These are phyloP conservation scores for Theobroma grandiflorum DNA, from an alignment of 441 rosid species.

Conservation along the genomic window DNA sequence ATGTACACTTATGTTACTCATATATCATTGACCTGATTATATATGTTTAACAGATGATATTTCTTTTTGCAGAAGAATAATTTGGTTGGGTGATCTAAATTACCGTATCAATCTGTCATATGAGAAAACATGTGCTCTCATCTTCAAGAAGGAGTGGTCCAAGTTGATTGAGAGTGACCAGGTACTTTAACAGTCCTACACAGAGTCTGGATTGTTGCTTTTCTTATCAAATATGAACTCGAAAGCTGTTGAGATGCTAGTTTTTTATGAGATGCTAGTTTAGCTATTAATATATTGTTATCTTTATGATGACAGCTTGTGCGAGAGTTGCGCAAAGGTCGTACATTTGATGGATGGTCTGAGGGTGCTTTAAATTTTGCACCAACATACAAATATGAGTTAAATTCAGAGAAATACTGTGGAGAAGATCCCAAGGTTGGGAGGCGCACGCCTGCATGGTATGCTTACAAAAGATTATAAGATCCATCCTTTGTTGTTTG, in stretches of 20 bases:
- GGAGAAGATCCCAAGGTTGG: conserved; percentile 82
- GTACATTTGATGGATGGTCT: conserved; percentile 86
- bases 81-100: conserved; percentile 97
- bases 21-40: background rate
- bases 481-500: background rate
- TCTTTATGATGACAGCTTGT: conserved; percentile 62
- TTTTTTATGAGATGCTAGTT: background rate
- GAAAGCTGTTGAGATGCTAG: conserved; percentile 17
- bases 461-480: conserved; percentile 33
- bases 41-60: conserved; percentile 11
- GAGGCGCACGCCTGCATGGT: conserved; percentile 94
- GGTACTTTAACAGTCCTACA: conserved; percentile 48
- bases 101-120: conserved; percentile 86
- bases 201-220: background rate
- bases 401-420: conserved; percentile 70
- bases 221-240: conserved; percentile 7
- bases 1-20: background rate
- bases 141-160: conserved; percentile 76
- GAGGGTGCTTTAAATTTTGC: conserved; percentile 78
- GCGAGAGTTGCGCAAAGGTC: conserved; percentile 72
- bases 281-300: background rate
- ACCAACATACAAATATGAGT: conserved; percentile 92
- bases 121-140: conserved; percentile 68
- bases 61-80: conserved; percentile 58
- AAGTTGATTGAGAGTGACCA: conserved; percentile 78